These are phyloP conservation scores for Croton laevigatus DNA, from an alignment of 441 rosid genomes.

Conservation along the genomic window DNA sequence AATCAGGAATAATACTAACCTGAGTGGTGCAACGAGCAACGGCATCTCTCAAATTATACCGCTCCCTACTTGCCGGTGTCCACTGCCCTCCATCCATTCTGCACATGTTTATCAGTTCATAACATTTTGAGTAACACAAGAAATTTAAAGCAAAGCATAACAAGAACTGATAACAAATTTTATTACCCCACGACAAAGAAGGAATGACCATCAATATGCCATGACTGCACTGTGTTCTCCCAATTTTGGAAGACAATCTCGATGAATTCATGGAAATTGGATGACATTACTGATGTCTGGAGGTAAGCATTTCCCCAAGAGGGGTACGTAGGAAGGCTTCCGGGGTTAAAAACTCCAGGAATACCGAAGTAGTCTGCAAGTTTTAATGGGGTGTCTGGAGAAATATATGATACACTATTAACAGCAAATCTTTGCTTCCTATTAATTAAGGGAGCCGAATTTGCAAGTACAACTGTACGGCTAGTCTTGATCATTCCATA, in stretches of 20 bases:
- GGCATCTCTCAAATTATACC: slow-evolving; percentile 82
- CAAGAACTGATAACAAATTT: too few relatives aligned
- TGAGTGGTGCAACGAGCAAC: slow-evolving; percentile 72
- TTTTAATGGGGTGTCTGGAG: slow-evolving; percentile 80
- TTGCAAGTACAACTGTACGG: slow-evolving; percentile 57
- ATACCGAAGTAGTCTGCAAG: slow-evolving; percentile 79
- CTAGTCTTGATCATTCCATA: slow-evolving; percentile 73
- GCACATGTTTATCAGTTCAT: not conserved
- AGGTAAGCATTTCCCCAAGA: slow-evolving; percentile 59
- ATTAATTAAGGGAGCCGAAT: slow-evolving; percentile 65
- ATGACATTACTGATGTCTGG: slow-evolving; percentile 72
- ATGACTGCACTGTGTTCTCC: slow-evolving; percentile 73
- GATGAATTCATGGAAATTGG: slow-evolving; percentile 57
- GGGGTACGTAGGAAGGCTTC: slow-evolving; percentile 65
- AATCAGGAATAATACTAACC: slow-evolving; percentile 26
- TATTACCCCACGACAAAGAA: slow-evolving; percentile 87
- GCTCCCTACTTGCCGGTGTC: slow-evolving; percentile 54
- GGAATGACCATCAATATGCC: slow-evolving; percentile 79
- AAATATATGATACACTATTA: slow-evolving; percentile 68
- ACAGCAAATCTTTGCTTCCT: slow-evolving; percentile 79
- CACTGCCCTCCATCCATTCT: slow-evolving; percentile 96
- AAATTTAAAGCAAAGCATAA: too few relatives aligned
- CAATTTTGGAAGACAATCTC: slow-evolving; percentile 79
- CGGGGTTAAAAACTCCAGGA: slow-evolving; percentile 58
- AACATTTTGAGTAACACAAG: too few relatives aligned